Base-by-base conservation (phyloP, 2,329 filamentous ascomycete genomes). In the Alternaria atra region DNA sequence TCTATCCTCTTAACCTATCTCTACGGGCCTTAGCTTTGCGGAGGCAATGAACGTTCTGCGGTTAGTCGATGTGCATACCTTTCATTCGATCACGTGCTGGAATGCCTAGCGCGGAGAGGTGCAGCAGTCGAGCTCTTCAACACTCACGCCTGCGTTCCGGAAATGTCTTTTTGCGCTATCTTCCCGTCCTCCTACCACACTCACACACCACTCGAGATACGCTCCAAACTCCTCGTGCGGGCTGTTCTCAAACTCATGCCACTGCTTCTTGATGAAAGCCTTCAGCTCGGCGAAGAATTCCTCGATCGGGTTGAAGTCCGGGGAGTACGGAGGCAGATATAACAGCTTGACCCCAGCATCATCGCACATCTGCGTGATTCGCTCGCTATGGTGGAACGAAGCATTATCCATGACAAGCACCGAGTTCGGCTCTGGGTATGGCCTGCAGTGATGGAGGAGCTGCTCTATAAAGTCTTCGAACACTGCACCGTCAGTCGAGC, bases 281-380 rank as follows among this genome's bases (percentile, higher is more conserved):
- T 80, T 80, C 7, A 80, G 63, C 60, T 77, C 73, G 9, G 70
- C 56, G 67, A 80, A 80, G 55, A 76, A 74, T 65, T 79, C 73
- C 63, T 79, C 70, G 61, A 80, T 77, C 27, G 70, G 75, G 62
- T 80, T 80, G 4, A 79, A 63, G 60, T 79, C 71, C n/a, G 74
- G 76, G 27, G 72, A 79, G 62, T 80, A 80, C 5, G 68, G 75
- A 20, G 76, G 72, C 44, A 80, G 55, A 62, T 73, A 79, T 32
- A 73, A 29, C 15, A 79, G 68, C 65, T 73, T 72, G 25, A 79
- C 75, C 27, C 75, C 68, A 39, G 70, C 71, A 7, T 72, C 60
- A 13, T 35, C 25, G 63, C 73, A 79, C 65, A 79, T 65, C 61
- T 75, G 51, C 53, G 68, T n/a, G 34, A 79, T 58, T 51, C 68